Conservation (phyloP, 2,329 filamentous ascomycete species). For the Grosmannia clavigera region DNA sequence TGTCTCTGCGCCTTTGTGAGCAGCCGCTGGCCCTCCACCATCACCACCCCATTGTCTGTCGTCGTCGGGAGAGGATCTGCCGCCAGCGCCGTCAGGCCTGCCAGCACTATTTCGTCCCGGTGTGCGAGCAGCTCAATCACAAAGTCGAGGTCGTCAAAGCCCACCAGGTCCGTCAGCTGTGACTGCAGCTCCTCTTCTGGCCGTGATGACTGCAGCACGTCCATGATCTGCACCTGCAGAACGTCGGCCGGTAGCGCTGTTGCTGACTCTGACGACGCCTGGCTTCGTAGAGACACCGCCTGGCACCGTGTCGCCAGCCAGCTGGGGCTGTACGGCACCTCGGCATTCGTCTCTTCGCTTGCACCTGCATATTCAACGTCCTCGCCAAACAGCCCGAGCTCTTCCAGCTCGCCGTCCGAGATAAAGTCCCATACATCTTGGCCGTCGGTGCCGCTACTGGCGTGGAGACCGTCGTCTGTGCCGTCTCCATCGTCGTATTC, state of each 20-base stretch:
- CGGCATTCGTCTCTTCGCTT: neutral
- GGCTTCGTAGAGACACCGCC: conserved; percentile 49
- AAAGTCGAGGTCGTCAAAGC: conserved; percentile 87
- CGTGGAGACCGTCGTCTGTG: conserved; percentile 43
- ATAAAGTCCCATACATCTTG: conserved; percentile 93
- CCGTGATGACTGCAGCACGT: conserved; percentile 54
- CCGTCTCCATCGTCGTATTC: conserved; percentile 48
- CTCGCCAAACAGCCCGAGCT: conserved; percentile 31
- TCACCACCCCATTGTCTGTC: neutral
- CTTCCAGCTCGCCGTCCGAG: conserved; percentile 59
- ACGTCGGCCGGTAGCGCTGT: conserved; percentile 39
- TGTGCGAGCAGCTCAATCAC: conserved; percentile 81
- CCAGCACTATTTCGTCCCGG: conserved; percentile 51
- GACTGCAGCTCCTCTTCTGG: conserved; percentile 85
- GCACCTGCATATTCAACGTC: conserved; percentile 16
- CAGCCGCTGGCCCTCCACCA: conserved; percentile 33
- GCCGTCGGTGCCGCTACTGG: conserved; percentile 34
- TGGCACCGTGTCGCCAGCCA: conserved; percentile 66
- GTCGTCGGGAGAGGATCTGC: conserved; percentile 16
- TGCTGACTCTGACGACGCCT: conserved; percentile 35
- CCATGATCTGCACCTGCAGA: conserved; percentile 66
- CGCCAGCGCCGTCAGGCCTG: conserved; percentile 21
- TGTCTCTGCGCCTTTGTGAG: conserved; percentile 69
- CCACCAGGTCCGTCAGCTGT: conserved; percentile 75
- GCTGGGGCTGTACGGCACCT: conserved; percentile 35